Conservation (phyloP, 2,329 filamentous ascomycete genomes). For the Apiospora koreana region DNA sequence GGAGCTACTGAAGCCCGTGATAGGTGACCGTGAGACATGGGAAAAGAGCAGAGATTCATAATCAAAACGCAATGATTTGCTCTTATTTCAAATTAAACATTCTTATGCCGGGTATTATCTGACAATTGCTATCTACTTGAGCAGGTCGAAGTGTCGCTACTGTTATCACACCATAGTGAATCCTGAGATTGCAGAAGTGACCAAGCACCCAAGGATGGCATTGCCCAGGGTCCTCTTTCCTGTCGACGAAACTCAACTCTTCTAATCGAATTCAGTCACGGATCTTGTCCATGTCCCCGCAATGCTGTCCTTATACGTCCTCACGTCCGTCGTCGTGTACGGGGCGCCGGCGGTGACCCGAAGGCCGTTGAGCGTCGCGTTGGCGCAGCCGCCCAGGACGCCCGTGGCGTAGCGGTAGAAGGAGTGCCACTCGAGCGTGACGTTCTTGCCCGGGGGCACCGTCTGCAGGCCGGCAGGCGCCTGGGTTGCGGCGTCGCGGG, state of each 20-base stretch:
- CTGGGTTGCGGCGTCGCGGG: no score
- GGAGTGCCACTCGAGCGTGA: background rate
- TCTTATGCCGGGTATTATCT: background rate
- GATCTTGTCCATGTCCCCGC: background rate
- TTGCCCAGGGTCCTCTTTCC: background rate
- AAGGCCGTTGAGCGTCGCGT: background rate
- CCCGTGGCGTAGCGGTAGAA: background rate
- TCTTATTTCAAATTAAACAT: no score
- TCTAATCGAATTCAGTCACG: background rate
- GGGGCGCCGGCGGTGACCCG: background rate
- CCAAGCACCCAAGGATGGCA: no score
- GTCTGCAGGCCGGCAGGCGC: background rate
- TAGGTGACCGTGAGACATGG: background rate
- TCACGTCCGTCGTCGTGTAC: background rate
- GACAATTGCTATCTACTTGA: background rate
- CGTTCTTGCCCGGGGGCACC: background rate
- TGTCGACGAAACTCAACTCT: background rate
- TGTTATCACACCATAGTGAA: no score
- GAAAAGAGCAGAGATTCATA: background rate
- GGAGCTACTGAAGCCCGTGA: conserved; percentile 42
- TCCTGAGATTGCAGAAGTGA: no score
- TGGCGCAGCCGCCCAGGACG: background rate
- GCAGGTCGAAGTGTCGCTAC: no score
- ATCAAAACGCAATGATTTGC: background rate
- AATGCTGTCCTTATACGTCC: background rate